Evolutionary conservation across 306 rosid genomes (phyloP), one percentile per base, ranked within the genome.

Genomic region (Prunus fruticosa): DNA sequence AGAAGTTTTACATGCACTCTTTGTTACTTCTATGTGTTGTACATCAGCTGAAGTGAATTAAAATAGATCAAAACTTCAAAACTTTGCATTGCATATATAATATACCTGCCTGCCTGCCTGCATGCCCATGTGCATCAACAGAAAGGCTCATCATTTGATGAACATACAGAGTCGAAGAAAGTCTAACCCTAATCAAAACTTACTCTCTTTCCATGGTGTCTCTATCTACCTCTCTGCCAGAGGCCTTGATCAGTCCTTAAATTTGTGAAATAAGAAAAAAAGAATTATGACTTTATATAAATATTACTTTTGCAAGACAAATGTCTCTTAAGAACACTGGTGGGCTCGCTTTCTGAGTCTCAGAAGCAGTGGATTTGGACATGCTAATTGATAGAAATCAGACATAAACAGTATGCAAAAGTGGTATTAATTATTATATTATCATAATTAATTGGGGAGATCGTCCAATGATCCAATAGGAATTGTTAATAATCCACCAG

Each of bases 21-120:
- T 11, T 57, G 43, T 38, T 54, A 58, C 66, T 72, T 56, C 16
- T 18, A 12, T 73, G 56, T 60, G 54, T 58, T 74, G 69, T 47
- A 27, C 11, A 73, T 19, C 51, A 73, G 47, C 67, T 22, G 28
- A 61, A 41, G 46, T 47, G 58, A 73, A 61, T 46, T 45, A 27
- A 73, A 61, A 19, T 32, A 61, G 30, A 52, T 56, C 28, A 69
- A 28, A 69, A 18, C 47, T 51, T 53, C 75, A 50, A 46, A 67
- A 28, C 67, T 62, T 7, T 60, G 7, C 38, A 60, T 60, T 22
- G 65, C 38, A 23, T 3, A 14, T 1, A 18, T 52, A 52, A 20
- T 57, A 60, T 5, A 23, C 65, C 15, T 60, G 18, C 11, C 65
- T 60, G 63, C 63, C 62, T 56, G 25, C 61, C 27, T 32, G 28